Percentiles rank a stretch among this genome's conserved stretches.
These are phyloP conservation scores for Parietichytrium sp. DNA, from an alignment of 108 stramenopile genomes.

Conservation along the genomic window DNA sequence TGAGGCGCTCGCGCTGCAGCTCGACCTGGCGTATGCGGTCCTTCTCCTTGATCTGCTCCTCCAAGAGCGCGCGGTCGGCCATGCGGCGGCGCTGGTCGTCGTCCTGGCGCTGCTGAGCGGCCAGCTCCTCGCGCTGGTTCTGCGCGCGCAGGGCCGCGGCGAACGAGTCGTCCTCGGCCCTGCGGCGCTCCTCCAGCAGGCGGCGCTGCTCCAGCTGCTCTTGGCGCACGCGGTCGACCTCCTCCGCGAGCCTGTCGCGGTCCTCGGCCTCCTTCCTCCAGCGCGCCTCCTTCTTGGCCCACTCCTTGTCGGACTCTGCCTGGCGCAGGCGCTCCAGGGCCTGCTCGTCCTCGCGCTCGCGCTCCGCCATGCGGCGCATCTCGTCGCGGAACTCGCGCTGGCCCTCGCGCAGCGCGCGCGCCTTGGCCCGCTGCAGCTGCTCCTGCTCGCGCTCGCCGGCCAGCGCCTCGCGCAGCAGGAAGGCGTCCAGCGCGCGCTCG, in stretches of 20 bases:
- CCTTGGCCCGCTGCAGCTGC: not conserved
- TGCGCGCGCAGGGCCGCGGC: not conserved
- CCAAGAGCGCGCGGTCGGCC: not conserved
- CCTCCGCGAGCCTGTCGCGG: not conserved
- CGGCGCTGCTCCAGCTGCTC: not conserved
- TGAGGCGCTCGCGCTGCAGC: conserved; percentile 30
- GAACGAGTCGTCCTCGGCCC: not conserved
- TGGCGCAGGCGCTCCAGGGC: not conserved
- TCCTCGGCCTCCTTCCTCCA: not conserved
- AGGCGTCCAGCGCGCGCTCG: not conserved
- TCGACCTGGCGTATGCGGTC: not conserved
- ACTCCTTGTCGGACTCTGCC: conserved; percentile 24
- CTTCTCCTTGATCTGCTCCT: conserved; percentile 22
- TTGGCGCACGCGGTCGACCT: conserved; percentile 24
- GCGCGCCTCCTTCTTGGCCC: not conserved
- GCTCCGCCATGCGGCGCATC: not conserved
- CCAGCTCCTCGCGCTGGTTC: not conserved
- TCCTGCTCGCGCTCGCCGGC: not conserved
- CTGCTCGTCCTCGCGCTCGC: not conserved
- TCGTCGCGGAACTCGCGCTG: not conserved
- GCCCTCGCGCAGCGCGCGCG: not conserved
- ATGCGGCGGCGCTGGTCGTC: conserved; percentile 11
- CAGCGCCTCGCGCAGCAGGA: not conserved
- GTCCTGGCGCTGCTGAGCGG: not conserved
- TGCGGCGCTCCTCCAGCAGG: conserved; percentile 14